These are phyloP conservation scores for Scenedesmus sp. DNA, from an alignment of 163 green algal species.

Conservation along the genomic window DNA sequence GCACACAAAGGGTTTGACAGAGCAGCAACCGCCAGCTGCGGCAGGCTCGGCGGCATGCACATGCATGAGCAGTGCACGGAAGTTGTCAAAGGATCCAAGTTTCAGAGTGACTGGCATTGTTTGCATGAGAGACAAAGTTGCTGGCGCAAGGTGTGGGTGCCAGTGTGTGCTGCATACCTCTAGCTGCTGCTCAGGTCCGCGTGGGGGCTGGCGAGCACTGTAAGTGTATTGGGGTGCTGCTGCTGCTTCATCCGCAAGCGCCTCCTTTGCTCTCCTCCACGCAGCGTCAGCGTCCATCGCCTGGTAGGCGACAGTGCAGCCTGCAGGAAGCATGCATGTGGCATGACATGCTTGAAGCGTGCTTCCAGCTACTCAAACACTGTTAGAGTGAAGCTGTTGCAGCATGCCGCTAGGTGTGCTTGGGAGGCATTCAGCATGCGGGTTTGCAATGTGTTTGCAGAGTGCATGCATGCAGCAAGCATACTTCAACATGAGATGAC, in stretches of 20 bases:
- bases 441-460: neutral
- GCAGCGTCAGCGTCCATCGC: neutral
- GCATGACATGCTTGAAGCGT: neutral
- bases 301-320: neutral
- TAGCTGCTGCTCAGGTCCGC: neutral
- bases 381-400: neutral
- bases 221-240: neutral
- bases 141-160: no score
- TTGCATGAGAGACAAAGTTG: no score
- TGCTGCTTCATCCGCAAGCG: neutral
- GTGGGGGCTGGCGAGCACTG: neutral
- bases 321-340: neutral
- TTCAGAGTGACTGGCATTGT: no score
- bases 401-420: neutral
- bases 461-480: conserved; percentile 7
- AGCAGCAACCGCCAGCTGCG: no score
- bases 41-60: no score
- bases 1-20: no score
- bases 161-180: neutral
- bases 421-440: no score
- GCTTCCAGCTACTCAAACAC: no score
- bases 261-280: neutral
- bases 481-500: neutral
- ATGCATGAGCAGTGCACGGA: no score
- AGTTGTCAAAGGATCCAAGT: no score